These are phyloP conservation scores for Thalassiosira allenii DNA, from an alignment of 352 stramenopile species.

Conservation along the genomic window DNA sequence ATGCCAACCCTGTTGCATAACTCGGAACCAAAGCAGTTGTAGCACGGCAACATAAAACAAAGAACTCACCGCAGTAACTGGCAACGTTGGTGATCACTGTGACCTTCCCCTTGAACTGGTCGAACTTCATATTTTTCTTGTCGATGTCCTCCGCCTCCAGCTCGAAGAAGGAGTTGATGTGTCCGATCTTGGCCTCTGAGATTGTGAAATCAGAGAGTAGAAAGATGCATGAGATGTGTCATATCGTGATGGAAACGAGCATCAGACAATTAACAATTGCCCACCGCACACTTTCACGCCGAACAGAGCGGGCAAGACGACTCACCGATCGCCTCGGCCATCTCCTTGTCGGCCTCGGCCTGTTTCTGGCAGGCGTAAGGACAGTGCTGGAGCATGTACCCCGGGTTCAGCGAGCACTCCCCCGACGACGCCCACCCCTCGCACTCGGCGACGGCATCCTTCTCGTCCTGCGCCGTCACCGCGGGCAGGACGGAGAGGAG, in stretches of 20 bases:
- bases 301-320: background rate
- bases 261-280: background rate
- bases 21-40: background rate
- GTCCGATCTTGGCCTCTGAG: slow-evolving; percentile 54
- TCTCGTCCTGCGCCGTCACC: background rate
- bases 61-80: slow-evolving; percentile 73
- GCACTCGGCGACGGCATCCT: slow-evolving; percentile 22
- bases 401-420: slow-evolving; percentile 51
- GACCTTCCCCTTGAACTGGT: slow-evolving; percentile 77
- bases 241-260: background rate
- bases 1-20: no score
- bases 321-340: slow-evolving; percentile 50
- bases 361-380: slow-evolving; percentile 26
- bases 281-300: background rate
- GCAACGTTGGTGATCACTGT: slow-evolving; percentile 86
- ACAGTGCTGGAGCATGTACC: slow-evolving; percentile 55
- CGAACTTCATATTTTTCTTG: slow-evolving; percentile 72
- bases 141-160: slow-evolving; percentile 80
- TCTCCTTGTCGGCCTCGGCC: slow-evolving; percentile 28
- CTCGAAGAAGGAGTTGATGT: slow-evolving; percentile 84
- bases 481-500: background rate
- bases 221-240: background rate
- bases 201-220: background rate
- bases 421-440: slow-evolving; percentile 27
- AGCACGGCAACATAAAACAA: background rate